Evolutionary conservation across 192 early-diverging fungal genomes (phyloP), one percentile per base, ranked within the genome.

Genomic region (Linderina pennispora): DNA sequence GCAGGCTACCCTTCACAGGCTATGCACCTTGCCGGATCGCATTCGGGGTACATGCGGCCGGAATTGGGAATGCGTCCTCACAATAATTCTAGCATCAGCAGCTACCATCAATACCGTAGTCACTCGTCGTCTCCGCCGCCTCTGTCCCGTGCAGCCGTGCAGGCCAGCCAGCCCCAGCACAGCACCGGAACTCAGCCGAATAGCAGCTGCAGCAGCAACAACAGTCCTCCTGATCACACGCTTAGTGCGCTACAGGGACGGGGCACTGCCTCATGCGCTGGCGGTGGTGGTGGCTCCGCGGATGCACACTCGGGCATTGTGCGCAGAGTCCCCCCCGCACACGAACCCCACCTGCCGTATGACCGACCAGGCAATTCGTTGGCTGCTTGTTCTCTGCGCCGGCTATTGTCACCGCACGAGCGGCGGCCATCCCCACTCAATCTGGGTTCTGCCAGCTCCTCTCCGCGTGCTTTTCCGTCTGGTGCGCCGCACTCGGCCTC

Each of bases 361-460:
- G 35, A 38, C 42, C 36, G 20, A 25, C n/a, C n/a, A n/a, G n/a
- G n/a, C n/a, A n/a, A n/a, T n/a, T n/a, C n/a, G n/a, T n/a, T n/a
- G n/a, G n/a, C n/a, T n/a, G n/a, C n/a, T n/a, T n/a, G n/a, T n/a
- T n/a, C n/a, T n/a, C n/a, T n/a, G n/a, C n/a, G n/a, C n/a, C n/a
- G n/a, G n/a, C n/a, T n/a, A n/a, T n/a, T n/a, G n/a, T n/a, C n/a
- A n/a, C n/a, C n/a, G n/a, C n/a, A n/a, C n/a, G n/a, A n/a, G n/a
- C n/a, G n/a, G n/a, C n/a, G n/a, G n/a, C 66, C 63, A 43, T 50
- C 50, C 19, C 62, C 60, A 16, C 49, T 69, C 36, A 70, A 70
- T 25, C 48, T n/a, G n/a, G n/a, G n/a, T n/a, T n/a, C n/a, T n/a
- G 66, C 66, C 23, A 58, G 62, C 36, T 52, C 59, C 11, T 59